These are phyloP conservation scores for Solanum lignicaule DNA, from an alignment of 257 asterid species.

Conservation along the genomic window DNA sequence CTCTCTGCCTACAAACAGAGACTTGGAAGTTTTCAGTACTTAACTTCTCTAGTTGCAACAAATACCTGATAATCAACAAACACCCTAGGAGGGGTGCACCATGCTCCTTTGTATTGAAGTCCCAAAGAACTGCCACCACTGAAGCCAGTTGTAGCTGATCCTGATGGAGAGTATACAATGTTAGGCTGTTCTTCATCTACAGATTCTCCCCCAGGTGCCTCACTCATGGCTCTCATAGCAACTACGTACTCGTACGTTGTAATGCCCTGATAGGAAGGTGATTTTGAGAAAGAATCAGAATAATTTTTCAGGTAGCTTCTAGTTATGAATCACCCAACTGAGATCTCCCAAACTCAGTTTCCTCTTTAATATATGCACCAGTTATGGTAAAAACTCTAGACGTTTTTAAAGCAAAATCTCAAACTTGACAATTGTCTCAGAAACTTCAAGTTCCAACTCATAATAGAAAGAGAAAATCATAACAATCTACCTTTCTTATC, in stretches of 20 bases:
- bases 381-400: background rate
- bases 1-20: background rate
- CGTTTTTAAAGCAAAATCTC: background rate
- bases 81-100: constrained; percentile 99
- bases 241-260: constrained; percentile 93
- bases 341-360: background rate
- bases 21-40: background rate
- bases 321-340: background rate
- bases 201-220: constrained; percentile 77
- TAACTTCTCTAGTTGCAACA: background rate
- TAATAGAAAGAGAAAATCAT: constrained; percentile 1
- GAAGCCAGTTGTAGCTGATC: constrained; percentile 90
- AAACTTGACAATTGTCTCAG: background rate
- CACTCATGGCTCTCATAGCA: constrained; percentile 98
- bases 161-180: constrained; percentile 75
- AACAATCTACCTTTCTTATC: constrained; percentile 58
- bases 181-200: constrained; percentile 71
- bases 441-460: background rate
- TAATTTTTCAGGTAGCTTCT: constrained; percentile 3
- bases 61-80: constrained; percentile 94
- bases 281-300: background rate
- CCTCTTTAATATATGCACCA: background rate
- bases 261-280: constrained; percentile 52
- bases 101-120: constrained; percentile 95
- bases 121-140: constrained; percentile 98